phyloP scores from a whole-genome alignment of 257 asterid species.

The Solanum acaule region DNA sequence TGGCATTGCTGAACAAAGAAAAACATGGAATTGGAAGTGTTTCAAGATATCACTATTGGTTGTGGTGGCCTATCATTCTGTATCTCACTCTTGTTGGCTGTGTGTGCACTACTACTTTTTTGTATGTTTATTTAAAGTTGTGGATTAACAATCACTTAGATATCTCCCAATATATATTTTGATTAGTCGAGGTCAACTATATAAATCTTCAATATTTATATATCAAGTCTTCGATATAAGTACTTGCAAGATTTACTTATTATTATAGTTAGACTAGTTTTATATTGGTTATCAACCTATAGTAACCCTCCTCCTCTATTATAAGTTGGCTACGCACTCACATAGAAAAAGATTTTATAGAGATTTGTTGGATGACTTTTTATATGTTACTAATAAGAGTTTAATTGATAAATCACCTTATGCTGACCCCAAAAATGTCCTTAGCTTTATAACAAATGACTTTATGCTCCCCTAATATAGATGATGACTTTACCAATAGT shows the following conservation, averaged over 20 bases:
- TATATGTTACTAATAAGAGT: background rate
- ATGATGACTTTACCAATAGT: background rate
- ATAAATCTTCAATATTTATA: background rate
- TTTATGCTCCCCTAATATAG: background rate
- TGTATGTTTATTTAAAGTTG: background rate
- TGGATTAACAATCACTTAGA: background rate
- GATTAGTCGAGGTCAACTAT: background rate
- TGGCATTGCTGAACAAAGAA: background rate
- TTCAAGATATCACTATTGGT: background rate
- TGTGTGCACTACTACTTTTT: background rate
- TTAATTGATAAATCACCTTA: background rate
- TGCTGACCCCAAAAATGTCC: background rate
- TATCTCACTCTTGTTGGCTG: background rate
- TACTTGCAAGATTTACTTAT: background rate
- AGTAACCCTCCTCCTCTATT: background rate
- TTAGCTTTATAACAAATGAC: background rate
- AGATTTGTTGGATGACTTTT: background rate
- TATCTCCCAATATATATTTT: background rate
- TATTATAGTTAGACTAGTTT: background rate
- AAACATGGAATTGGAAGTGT: background rate
- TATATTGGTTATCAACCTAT: background rate
- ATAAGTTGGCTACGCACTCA: background rate
- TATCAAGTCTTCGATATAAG: background rate
- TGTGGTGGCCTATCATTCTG: background rate
- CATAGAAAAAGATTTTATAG: background rate